Evolutionary conservation across 805 yeast species (phyloP).

Genomic region (Brettanomyces nanus): DNA sequence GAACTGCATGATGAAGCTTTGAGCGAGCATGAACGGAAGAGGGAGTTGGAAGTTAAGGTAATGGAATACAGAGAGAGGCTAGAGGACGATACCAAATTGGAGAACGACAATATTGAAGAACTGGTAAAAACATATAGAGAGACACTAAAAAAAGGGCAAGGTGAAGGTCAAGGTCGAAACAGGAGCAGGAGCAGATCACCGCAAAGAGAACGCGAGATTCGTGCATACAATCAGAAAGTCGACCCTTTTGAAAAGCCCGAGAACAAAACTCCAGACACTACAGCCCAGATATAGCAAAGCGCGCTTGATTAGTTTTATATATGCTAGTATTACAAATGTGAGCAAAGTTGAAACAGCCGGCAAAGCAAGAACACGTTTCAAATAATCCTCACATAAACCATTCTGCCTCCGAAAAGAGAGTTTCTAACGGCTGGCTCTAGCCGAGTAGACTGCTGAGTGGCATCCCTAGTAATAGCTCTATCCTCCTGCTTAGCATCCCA

Average conservation of each 20-base stretch:
- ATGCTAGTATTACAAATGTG: too few relatives aligned
- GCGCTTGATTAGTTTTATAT: too few relatives aligned
- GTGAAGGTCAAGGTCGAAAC: conserved; percentile 1
- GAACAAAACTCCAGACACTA: too few relatives aligned
- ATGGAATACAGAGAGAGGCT: conserved; percentile 42
- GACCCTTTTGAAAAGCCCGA: conserved; percentile 12
- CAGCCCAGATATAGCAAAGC: too few relatives aligned
- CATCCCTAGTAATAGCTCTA: not conserved
- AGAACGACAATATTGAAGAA: conserved; percentile 22
- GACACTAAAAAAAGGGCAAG: conserved; percentile 7
- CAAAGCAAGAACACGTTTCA: too few relatives aligned
- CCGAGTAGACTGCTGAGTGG: not conserved
- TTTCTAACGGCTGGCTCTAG: conserved; percentile 22
- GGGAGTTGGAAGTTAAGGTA: conserved; percentile 38
- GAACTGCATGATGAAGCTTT: conserved; percentile 22
- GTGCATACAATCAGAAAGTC: conserved; percentile 10
- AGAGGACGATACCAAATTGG: conserved; percentile 35
- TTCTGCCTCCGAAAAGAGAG: conserved; percentile 15
- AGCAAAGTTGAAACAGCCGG: too few relatives aligned
- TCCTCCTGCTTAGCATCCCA: conserved; percentile 23
- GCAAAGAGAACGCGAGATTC: not conserved
- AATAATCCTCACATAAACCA: conserved; percentile 9
- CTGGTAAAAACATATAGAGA: conserved; percentile 23
- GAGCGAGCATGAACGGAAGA: conserved; percentile 26
- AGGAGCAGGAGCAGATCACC: not conserved